Conservation (phyloP, 2,329 filamentous ascomycete species). For the Cadophora gregata region DNA sequence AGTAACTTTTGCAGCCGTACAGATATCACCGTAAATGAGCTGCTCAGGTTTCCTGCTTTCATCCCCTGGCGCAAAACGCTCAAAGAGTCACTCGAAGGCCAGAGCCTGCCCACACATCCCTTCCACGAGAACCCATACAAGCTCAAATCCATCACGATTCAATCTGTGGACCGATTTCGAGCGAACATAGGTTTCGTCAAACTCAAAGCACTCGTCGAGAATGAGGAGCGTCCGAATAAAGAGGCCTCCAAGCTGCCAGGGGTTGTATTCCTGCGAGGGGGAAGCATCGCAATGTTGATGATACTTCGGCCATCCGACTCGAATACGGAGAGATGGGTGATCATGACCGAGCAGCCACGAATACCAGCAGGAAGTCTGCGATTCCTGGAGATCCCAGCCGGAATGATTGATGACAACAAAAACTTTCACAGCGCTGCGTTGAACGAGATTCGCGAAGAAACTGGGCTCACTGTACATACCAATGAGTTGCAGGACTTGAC, state of each 20-base stretch:
- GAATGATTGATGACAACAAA: conserved; percentile 16
- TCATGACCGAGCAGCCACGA: neutral
- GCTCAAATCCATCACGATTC: neutral
- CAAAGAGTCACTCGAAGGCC: neutral
- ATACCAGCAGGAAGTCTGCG: neutral
- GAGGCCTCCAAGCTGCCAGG: neutral
- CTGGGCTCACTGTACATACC: conserved; percentile 58
- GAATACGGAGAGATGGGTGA: neutral
- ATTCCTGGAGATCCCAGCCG: neutral
- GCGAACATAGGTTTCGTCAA: neutral
- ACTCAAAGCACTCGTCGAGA: neutral
- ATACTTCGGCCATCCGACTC: neutral
- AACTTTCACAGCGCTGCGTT: conserved; percentile 62
- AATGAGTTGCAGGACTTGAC: conserved; percentile 49
- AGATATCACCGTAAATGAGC: neutral
- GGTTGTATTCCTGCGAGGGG: neutral
- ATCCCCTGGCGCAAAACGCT: neutral
- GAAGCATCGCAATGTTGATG: neutral
- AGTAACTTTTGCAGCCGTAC: neutral
- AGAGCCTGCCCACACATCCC: neutral
- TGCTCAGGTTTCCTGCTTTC: neutral
- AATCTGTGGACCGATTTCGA: neutral
- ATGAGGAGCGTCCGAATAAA: neutral
- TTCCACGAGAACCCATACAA: neutral
- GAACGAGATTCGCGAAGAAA: conserved; percentile 65